These are phyloP conservation scores for Knoxdaviesia capensis DNA, from an alignment of 2,329 filamentous ascomycete genomes.

Conservation along the genomic window DNA sequence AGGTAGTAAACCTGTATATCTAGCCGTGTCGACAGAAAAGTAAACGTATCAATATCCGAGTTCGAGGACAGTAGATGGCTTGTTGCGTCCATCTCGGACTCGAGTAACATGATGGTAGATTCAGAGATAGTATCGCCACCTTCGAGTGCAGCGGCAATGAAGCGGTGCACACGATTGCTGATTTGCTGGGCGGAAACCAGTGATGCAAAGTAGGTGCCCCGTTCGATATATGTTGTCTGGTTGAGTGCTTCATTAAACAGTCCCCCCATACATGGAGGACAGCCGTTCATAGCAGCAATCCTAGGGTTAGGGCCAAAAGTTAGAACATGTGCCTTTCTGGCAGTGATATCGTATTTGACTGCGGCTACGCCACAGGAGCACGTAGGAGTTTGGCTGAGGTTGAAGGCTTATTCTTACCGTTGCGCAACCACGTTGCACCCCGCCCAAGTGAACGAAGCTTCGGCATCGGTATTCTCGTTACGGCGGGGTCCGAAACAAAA, in stretches of 20 bases:
- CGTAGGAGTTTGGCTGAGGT: no score
- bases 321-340: not conserved
- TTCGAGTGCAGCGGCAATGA: slow-evolving; percentile 25
- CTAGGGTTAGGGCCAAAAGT: slow-evolving; percentile 6
- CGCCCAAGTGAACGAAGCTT: slow-evolving; percentile 31
- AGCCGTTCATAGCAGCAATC: slow-evolving; percentile 21
- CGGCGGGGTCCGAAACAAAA: slow-evolving; percentile 23
- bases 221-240: slow-evolving; percentile 9
- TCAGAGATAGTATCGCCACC: slow-evolving; percentile 24
- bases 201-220: slow-evolving; percentile 2
- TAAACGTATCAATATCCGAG: slow-evolving; percentile 13
- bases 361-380: no score
- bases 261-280: slow-evolving; percentile 19
- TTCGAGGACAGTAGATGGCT: not conserved
- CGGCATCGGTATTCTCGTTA: slow-evolving; percentile 25
- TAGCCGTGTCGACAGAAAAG: slow-evolving; percentile 25
- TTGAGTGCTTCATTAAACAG: slow-evolving; percentile 24
- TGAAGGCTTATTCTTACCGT: slow-evolving; percentile 12
- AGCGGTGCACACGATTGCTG: slow-evolving; percentile 25
- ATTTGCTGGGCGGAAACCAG: slow-evolving; percentile 8
- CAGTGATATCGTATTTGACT: no score
- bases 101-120: slow-evolving; percentile 24
- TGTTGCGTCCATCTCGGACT: slow-evolving; percentile 26
- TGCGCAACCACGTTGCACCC: slow-evolving; percentile 31
- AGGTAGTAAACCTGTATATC: slow-evolving; percentile 34